Evolutionary conservation across 768 basidiomycete genomes (phyloP), one percentile per base, ranked within the genome.

Genomic region (Calocybe indica): DNA sequence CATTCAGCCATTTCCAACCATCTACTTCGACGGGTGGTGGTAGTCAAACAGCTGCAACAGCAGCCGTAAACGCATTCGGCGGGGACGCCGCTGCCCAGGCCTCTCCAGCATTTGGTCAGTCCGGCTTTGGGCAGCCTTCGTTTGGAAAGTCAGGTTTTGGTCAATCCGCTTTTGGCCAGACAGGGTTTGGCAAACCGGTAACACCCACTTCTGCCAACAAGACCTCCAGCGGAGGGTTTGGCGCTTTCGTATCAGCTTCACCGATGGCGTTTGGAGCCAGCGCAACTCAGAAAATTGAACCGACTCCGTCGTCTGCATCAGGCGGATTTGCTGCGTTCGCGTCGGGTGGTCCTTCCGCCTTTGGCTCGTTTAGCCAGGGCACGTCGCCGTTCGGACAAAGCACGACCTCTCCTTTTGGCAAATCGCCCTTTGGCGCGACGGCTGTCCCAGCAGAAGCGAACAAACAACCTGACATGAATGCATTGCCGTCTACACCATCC

Each of bases 111-210:
- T 62, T 69, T 29, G 67, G 64, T 4, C 60, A 58, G 37, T 57
- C 64, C 34, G 55, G 53, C 10, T 62, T 63, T 45, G 65, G 67
- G 0, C 64, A 67, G 46, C 37, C 67, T 1, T 54, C 49, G 6
- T 52, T 52, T 46, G 56, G 41, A 43, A 62, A 31, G 22, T 49
- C 53, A 38, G 44, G 56, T 1, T 62, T 69, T 29, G 67, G 64
- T 5, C 22, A 22, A 22, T 50, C 64, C 34, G 48, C 54, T 5
- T 75, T 73, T 51, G 72, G 70, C 1, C 65, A 68, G 37, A 50
- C 70, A 6, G 52, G 65, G 3, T 75, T 76, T 50, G 69, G 71
- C 2, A 64, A 69, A 41, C 51, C 70, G 13, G 55, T 60, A 2
- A 61, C 66, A 9, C 35, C 53, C 7, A 37, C 55, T 4, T 37